Conservation (phyloP, 495 filamentous ascomycete genomes). For the Lichina pygmaea region DNA sequence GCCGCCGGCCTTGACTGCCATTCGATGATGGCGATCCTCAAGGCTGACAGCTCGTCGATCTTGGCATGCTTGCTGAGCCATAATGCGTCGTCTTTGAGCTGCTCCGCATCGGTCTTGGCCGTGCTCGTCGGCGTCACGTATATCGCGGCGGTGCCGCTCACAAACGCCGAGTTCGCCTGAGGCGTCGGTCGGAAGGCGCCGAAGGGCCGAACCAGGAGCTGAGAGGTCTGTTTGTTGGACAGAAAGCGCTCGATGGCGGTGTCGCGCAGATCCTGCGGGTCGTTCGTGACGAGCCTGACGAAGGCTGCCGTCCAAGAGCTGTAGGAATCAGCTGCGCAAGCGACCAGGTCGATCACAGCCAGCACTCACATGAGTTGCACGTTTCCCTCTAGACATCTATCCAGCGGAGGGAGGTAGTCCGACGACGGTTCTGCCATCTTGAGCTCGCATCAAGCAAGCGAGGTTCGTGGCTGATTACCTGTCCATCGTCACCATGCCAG, state of each 20-base stretch:
- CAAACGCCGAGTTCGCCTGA: constrained; percentile 44
- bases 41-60: constrained; percentile 59
- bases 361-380: constrained; percentile 26
- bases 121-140: constrained; percentile 46
- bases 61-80: constrained; percentile 56
- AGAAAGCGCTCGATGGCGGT: constrained; percentile 32
- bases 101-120: constrained; percentile 41
- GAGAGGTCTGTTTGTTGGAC: constrained; percentile 33
- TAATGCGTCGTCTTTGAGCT: constrained; percentile 61
- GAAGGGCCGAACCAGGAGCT: constrained; percentile 35
- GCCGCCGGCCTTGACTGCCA: constrained; percentile 44
- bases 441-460: neutral
- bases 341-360: constrained; percentile 9
- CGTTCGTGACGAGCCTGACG: constrained; percentile 28
- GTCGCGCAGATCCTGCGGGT: constrained; percentile 19
- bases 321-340: constrained; percentile 10
- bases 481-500: too few relatives aligned
- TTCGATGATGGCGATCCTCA: constrained; percentile 60
- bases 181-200: constrained; percentile 31
- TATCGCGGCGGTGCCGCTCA: constrained; percentile 75
- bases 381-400: constrained; percentile 32
- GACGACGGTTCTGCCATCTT: constrained; percentile 10
- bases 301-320: constrained; percentile 62
- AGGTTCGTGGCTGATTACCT: neutral
- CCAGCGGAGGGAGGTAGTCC: constrained; percentile 31